Evolutionary conservation across 2,329 filamentous ascomycete species (phyloP).

Genomic region (Exophiala mesophila): DNA sequence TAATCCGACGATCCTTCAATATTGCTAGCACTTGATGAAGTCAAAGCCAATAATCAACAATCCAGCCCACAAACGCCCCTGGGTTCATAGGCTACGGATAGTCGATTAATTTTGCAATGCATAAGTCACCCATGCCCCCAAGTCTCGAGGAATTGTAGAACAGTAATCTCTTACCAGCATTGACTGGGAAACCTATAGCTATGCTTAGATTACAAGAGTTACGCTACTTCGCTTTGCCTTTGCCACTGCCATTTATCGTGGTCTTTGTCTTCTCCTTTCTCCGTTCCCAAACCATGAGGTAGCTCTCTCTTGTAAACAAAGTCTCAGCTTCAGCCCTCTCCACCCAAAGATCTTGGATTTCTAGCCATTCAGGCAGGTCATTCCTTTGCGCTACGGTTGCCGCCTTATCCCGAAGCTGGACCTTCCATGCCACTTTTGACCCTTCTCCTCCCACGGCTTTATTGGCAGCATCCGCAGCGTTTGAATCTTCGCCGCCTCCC

Average conservation of each 20-base stretch:
- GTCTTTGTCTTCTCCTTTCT: constrained; percentile 51
- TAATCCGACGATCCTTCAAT: too few species aligned
- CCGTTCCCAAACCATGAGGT: constrained; percentile 94
- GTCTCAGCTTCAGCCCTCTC: constrained; percentile 84
- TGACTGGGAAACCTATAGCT: too few species aligned
- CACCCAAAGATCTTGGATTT: constrained; percentile 90
- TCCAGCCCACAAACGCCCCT: too few species aligned
- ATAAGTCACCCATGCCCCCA: too few species aligned
- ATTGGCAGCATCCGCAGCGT: constrained; percentile 36
- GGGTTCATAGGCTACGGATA: too few species aligned
- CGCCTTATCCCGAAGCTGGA: constrained; percentile 72
- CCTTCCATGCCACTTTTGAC: constrained; percentile 93
- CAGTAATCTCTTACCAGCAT: too few species aligned
- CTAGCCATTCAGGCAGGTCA: constrained; percentile 73
- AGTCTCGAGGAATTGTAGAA: too few species aligned
- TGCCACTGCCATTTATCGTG: constrained; percentile 30
- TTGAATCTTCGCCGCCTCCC: constrained; percentile 40
- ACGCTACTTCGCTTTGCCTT: constrained; percentile 41
- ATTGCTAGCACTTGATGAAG: too few species aligned
- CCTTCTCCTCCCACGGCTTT: constrained; percentile 75
- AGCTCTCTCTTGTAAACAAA: constrained; percentile 87
- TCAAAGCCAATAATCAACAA: too few species aligned
- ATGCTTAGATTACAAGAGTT: too few species aligned
- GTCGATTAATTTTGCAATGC: too few species aligned
- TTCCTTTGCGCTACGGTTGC: constrained; percentile 34